phyloP scores from a whole-genome alignment of 257 asterid genomes.

The Solanum piurae region DNA sequence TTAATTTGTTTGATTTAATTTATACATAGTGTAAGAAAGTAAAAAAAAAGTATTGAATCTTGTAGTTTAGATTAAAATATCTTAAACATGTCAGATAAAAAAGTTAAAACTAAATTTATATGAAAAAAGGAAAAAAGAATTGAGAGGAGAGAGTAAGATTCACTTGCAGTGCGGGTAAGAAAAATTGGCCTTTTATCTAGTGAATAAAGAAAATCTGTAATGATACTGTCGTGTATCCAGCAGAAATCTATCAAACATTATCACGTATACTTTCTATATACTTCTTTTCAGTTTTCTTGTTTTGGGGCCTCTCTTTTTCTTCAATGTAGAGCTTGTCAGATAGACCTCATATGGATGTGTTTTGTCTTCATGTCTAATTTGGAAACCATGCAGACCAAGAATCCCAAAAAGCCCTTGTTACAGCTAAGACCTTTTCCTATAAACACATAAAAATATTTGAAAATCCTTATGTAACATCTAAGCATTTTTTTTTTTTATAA shows the following conservation, averaged over 20 bases:
- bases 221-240: neutral
- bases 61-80: too few relatives aligned
- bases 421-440: neutral
- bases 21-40: neutral
- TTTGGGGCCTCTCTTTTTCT: neutral
- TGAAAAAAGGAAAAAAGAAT: too few relatives aligned
- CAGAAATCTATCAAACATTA: neutral
- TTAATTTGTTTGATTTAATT: too few relatives aligned
- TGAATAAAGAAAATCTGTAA: neutral
- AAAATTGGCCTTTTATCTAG: neutral
- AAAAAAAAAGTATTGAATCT: too few relatives aligned
- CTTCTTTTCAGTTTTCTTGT: neutral
- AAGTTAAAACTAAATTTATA: too few relatives aligned
- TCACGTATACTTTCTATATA: neutral
- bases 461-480: neutral
- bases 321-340: neutral
- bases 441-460: neutral
- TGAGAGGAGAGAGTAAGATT: neutral
- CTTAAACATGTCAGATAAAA: neutral
- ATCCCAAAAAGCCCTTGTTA: neutral
- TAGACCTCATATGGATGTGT: neutral
- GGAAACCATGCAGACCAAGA: neutral
- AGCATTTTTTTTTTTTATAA: accelerated
- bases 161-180: neutral
- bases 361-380: neutral